Evolutionary conservation across 495 filamentous ascomycete species (phyloP), one percentile per base, ranked within the genome.

Genomic region (Cryomyces minteri): DNA sequence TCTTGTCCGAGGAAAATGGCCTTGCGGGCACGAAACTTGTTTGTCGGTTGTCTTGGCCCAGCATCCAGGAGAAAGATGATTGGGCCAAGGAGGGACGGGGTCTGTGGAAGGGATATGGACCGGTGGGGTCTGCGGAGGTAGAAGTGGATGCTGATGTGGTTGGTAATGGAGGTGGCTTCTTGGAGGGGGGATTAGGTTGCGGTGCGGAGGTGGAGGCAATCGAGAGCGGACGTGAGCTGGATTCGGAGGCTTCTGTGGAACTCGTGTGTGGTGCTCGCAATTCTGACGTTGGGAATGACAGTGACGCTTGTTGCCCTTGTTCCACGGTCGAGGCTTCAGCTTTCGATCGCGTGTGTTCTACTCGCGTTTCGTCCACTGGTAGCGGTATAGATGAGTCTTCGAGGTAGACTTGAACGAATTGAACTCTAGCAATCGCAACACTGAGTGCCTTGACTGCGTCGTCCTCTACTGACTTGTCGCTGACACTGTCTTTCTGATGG

Each of bases 1-100:
- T 25, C 10, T 44, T 29, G 33, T 31, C 32, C 7, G 41, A 32
- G 14, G 31, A 12, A 30, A 48, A 51, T 4, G 51, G 44, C 6
- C 42, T 46, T 4, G 47, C 37, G 32, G 48, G 43, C 31, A 53
- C 54, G 4, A 45, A 44, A 9, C 46, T 47, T 25, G 41, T 41
- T 12, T 49, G 38, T 18, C 31, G 42, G 33, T 47, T 29, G n/a
- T 67, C 68, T 45, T 72, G 66, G 29, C 70, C 76, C n/a, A 98
- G 70, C 87, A 98, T 96, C 88, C 88, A 98, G 8, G 88, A 81
- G 58, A 94, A 95, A 6, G 77, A 80, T 30, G 87, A 86, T 49
- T 94, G 79, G 11, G 86, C 79, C 11, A 98, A 67, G 11, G 70
- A 71, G 11, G 79, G 79, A 9, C 83, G 68, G 14, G n/a, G 33